These are phyloP conservation scores for Mortierella sp. DNA, from an alignment of 371 early-diverging fungal genomes.

Conservation along the genomic window DNA sequence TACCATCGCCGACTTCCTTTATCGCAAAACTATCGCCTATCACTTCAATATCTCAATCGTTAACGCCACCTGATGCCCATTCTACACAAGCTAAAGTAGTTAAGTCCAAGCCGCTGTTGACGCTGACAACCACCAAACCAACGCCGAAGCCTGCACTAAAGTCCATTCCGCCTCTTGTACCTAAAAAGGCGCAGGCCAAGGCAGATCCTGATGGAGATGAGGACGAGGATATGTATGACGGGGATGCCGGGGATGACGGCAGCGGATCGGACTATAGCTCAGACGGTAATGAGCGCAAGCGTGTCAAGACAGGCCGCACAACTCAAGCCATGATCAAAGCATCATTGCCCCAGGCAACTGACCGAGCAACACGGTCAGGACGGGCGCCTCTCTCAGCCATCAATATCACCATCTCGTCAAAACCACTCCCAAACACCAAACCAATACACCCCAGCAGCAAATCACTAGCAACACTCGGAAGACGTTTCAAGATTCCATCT, in stretches of 20 bases:
- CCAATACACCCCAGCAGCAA: conserved; percentile 20
- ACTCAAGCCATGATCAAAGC: conserved; percentile 42
- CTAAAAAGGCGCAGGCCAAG: conserved; percentile 20
- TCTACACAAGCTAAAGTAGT: background rate
- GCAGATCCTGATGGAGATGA: conserved; percentile 31
- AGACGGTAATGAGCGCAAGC: conserved; percentile 24
- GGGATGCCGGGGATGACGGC: conserved; percentile 12
- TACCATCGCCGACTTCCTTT: background rate
- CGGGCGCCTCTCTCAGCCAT: conserved; percentile 26
- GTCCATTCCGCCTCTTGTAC: background rate
- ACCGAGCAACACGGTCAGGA: conserved; percentile 46
- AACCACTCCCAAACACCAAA: conserved; percentile 32
- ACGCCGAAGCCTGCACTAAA: background rate
- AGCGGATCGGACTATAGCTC: conserved; percentile 43
- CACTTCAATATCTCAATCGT: background rate
- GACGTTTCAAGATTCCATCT: conserved; percentile 46
- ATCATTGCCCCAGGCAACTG: conserved; percentile 19
- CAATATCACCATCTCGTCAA: conserved; percentile 43
- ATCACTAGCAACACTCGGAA: conserved; percentile 25
- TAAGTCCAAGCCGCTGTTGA: background rate
- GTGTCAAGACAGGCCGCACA: conserved; percentile 27
- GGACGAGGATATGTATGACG: conserved; percentile 26
- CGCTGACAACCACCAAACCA: background rate
- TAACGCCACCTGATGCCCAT: background rate
- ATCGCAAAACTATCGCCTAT: background rate